Base-by-base conservation (phyloP, 2,329 filamentous ascomycete genomes). In the Arthrinium phaeospermum region DNA sequence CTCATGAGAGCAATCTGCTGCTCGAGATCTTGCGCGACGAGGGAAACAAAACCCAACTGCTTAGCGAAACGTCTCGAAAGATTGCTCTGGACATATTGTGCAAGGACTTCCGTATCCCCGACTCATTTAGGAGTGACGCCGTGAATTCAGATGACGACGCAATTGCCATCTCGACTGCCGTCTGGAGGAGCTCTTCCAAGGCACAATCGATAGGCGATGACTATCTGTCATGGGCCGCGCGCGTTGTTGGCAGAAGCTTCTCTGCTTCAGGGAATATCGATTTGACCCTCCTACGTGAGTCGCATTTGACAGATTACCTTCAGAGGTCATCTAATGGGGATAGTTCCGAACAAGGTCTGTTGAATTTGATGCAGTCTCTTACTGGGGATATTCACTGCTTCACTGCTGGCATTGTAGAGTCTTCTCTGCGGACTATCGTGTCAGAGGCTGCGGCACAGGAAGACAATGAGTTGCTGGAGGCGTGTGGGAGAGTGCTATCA, bases 171-270 rank as follows among this genome's bases (percentile, higher is more conserved):
- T 89, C 91, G 2, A 85, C 91, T 16, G 89, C 91, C 24, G 87
- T 98, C 0, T 96, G 93, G 91, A 91, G 92, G 79, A 95, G 93
- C 57, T 93, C 94, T 76, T 87, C 89, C 72, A 34, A 64, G 19
- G 86, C 89, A n/a, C 85, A 88, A 49, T 84, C 88, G 1, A 85
- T 92, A 22, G 93, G 91, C 71, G 84, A 89, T 37, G 88, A 90
- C 22, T 98, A 96, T 79, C 84, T 94, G 0, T 85, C 93, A 0
- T 99, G 97, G 97, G 93, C 94, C 64, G 95, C 94, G 3, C 89
- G 92, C 74, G 92, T 95, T 2, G 86, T 98, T 64, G 96, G 97
- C 10, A 90, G 94, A 79, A 92, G 94, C 0, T 98, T 95, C 82
- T 91, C 92, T 51, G 89, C 93, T 22, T 93, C 91, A 41, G 95